Evolutionary conservation across 1,284 basidiomycete species (phyloP), one percentile per base, ranked within the genome.

Genomic region (Ceratobasidium sp.): DNA sequence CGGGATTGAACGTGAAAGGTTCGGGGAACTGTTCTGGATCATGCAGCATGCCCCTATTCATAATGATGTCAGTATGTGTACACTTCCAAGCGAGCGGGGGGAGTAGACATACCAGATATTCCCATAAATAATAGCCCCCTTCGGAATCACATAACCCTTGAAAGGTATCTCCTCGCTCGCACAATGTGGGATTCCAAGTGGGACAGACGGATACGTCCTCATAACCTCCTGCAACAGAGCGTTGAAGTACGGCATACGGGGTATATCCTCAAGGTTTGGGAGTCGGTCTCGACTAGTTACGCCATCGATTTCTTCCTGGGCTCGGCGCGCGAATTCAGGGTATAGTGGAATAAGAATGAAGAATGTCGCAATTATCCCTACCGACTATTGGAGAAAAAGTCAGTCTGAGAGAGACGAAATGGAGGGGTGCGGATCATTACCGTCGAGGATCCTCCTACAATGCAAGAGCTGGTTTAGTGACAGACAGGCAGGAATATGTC

Each of bases 181-280:
- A 40, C 38, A 23, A 44, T 71, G 68, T 5, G 68, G 26, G n/a
- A 71, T 20, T 20, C 33, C 33, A 7, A 71, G 12, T 4, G 68
- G 54, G 3, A 42, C 52, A 23, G 40, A 33, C 9, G 68, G 68
- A 26, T 44, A 69, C 3, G 57, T n/a, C 38, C 76, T 54, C 42
- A 68, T 57, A 17, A 79, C 70, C 48, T 74, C 81, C 57, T 81
- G 80, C 33, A 81, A 28, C 26, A 81, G 69, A 9, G 79, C 79
- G 15, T 78, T 68, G 33, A 81, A 42, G 67, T 81, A 82, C 9
- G 79, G 79, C 10, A 82, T 56, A 15, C 54, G 28, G 6, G 44
- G 15, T 3, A 77, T 64, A 61, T 82, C 81, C 20, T 80, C 70
- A 17, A 62, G 62, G 15, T 59, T 71, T 33, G 75, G 78, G 50